phyloP scores from a whole-genome alignment of 176 grass and related monocot species.

The Panicum miliaceum region DNA sequence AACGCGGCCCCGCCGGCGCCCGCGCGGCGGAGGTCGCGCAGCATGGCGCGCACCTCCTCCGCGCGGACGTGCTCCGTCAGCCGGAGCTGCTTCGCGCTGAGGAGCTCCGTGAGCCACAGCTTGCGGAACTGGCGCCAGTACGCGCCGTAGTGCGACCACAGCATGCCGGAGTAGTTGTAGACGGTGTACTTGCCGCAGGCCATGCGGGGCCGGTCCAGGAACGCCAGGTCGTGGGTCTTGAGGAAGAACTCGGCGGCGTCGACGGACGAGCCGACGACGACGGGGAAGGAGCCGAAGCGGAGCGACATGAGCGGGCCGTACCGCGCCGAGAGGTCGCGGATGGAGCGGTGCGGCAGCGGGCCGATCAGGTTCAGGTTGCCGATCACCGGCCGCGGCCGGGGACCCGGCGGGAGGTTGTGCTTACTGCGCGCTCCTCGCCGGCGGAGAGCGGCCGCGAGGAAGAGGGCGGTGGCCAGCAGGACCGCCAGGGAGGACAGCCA shows the following conservation, averaged over 20 bases:
- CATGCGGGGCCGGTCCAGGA: background rate
- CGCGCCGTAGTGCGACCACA: background rate
- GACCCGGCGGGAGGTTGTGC: background rate
- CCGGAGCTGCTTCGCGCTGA: background rate
- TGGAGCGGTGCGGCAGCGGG: background rate
- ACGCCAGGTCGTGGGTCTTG: background rate
- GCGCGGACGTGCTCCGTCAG: background rate
- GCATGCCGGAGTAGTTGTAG: slow-evolving; percentile 7
- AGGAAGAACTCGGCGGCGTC: background rate
- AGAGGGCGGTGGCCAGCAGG: background rate
- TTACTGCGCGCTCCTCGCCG: background rate
- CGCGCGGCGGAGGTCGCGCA: background rate
- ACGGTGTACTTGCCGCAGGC: background rate
- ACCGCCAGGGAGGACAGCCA: background rate
- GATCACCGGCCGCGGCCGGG: background rate
- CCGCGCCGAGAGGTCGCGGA: background rate
- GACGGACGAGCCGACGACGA: slow-evolving; percentile 4
- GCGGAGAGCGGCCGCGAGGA: background rate
- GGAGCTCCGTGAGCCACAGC: background rate
- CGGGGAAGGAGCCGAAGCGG: background rate
- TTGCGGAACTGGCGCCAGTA: slow-evolving; percentile 13
- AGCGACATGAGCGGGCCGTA: slow-evolving; percentile 13
- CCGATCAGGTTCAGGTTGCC: slow-evolving; percentile 4
- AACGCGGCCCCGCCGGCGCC: background rate
- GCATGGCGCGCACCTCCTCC: background rate